A percentile compares a stretch with the other conserved stretches of the same genome.
phyloP scores from a whole-genome alignment of 768 basidiomycete species.

The Mycena galericulata region DNA sequence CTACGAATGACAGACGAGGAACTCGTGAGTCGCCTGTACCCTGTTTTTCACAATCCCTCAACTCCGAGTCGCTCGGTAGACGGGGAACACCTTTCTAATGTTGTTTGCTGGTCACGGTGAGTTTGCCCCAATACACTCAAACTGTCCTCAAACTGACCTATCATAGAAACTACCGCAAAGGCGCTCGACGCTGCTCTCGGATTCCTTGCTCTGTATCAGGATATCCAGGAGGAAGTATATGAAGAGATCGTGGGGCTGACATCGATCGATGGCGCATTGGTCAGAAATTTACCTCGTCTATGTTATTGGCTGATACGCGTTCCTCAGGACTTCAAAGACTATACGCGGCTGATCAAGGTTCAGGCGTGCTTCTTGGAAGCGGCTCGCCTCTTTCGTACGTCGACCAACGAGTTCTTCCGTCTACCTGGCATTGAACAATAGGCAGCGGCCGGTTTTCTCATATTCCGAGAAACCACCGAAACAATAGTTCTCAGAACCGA shows the following conservation, averaged over 20 bases:
- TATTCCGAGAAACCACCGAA: not conserved
- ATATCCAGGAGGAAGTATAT: not conserved
- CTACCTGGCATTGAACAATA: not conserved
- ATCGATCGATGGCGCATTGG: too few relatives aligned
- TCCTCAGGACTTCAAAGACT: not conserved
- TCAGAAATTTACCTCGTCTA: too few relatives aligned
- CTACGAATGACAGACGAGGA: conserved; percentile 31
- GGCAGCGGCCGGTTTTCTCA: not conserved
- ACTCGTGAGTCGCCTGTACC: conserved; percentile 23
- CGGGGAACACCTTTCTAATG: conserved; percentile 47
- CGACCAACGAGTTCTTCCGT: not conserved
- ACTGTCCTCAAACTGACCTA: not conserved
- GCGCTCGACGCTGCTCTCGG: conserved; percentile 47
- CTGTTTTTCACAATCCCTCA: too few relatives aligned
- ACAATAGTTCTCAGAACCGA: conserved; percentile 2
- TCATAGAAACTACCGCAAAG: conserved; percentile 48
- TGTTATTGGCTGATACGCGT: too few relatives aligned
- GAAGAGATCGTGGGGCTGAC: too few relatives aligned
- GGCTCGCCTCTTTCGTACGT: conserved; percentile 1
- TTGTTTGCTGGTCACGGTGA: conserved; percentile 50
- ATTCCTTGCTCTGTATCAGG: conserved; percentile 47
- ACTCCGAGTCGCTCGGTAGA: conserved; percentile 27
- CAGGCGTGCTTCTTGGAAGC: conserved; percentile 5
- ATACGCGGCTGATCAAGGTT: not conserved
- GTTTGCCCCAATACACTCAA: not conserved